Conservation (phyloP, 768 basidiomycete species). For the Pleurotus tuber-regium region DNA sequence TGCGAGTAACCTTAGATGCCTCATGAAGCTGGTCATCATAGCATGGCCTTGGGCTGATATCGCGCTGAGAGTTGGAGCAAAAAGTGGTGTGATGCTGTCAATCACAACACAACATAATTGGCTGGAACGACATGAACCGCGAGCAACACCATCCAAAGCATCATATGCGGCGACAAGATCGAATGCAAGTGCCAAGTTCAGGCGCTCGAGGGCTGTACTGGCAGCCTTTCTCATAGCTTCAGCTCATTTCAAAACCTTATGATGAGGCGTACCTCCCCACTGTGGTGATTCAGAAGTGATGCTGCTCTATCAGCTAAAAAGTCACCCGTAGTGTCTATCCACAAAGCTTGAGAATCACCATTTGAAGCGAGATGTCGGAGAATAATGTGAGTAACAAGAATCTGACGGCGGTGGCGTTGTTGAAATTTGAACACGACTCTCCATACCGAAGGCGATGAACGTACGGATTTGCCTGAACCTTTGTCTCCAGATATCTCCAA, state of each 20-base stretch:
- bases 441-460: slow-evolving; percentile 15
- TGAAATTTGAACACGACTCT: neutral
- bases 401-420: too few relatives aligned
- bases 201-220: slow-evolving; percentile 43
- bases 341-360: slow-evolving; percentile 42
- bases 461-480: slow-evolving; percentile 68
- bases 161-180: slow-evolving; percentile 53
- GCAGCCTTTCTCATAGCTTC: slow-evolving; percentile 20
- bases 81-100: slow-evolving; percentile 61
- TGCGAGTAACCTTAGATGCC: slow-evolving; percentile 51
- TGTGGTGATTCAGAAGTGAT: slow-evolving; percentile 30
- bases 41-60: slow-evolving; percentile 76
- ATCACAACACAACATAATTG: slow-evolving; percentile 52
- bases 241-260: slow-evolving; percentile 9
- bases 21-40: slow-evolving; percentile 70
- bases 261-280: slow-evolving; percentile 20
- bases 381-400: slow-evolving; percentile 56
- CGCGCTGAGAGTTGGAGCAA: slow-evolving; percentile 61
- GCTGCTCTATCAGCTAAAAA: slow-evolving; percentile 53
- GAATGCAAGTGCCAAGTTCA: slow-evolving; percentile 58
- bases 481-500: slow-evolving; percentile 69
- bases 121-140: slow-evolving; percentile 24
- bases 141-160: slow-evolving; percentile 39
- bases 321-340: slow-evolving; percentile 74
- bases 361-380: slow-evolving; percentile 46